Base-by-base conservation (phyloP, 345 rosid species). In the Aegle marmelos region DNA sequence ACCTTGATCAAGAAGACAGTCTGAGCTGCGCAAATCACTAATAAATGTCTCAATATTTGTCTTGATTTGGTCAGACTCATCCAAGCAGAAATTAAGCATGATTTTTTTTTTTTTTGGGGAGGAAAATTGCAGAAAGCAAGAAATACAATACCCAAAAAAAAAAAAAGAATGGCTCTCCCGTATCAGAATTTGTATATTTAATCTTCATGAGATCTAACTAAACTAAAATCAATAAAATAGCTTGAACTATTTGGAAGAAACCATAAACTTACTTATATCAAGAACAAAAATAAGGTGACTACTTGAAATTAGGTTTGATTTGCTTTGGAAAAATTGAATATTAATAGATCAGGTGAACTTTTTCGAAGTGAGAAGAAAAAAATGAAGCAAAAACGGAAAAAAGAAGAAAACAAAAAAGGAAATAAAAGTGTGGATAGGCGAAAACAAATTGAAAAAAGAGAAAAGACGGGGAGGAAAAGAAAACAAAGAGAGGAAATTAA, bases 61-160 rank as follows among this genome's bases (percentile, higher is more conserved):
- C 71, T 76, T 64, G 82, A 83, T 75, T 57, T 74, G 79, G 80
- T 78, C 68, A 72, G 24, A 58, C 10, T 25, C 28, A 58, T 57
- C 65, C 17, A 34, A 34, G 45, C 33, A 72, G 65, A 65, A 72
- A 45, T 45, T 45, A 45, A 45, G 50, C 50, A 45, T 13, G 16
- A 3, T 45, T 45, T 11, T 45, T 45, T 11, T 39, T 41, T 11
- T 45, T 0, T 13, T 3, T 3, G 16, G 50, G 50, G 50, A 0
- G 13, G 50, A 13, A 45, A 45, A 45, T 14, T 13, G 50, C 16
- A 45, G 50, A 45, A 45, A 45, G 17, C 50, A 45, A 11, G 50
- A 45, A 45, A 45, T 45, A 45, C 3, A 45, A 45, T 45, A 45
- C 50, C 0, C 5, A 3, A 3, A 45, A 45, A 13, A 3, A 45